phyloP scores from a whole-genome alignment of 305 asterid species.

The Fraxinus albicans region DNA sequence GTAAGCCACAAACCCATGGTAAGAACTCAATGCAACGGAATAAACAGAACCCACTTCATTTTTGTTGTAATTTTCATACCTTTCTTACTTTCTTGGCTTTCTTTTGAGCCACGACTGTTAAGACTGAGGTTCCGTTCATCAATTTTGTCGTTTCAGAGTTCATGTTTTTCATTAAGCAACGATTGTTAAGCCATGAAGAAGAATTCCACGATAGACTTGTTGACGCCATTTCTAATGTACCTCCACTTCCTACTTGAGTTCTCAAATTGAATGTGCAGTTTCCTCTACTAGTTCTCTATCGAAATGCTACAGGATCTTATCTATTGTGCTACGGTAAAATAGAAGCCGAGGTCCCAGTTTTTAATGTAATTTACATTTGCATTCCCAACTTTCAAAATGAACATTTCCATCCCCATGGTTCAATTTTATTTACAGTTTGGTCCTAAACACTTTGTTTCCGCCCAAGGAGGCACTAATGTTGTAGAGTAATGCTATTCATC shows the following conservation, averaged over 20 bases:
- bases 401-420: neutral
- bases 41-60: constrained; percentile 8
- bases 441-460: neutral
- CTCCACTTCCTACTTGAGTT: neutral
- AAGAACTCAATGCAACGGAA: constrained; percentile 9
- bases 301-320: neutral
- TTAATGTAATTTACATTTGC: neutral
- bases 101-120: constrained; percentile 66
- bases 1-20: neutral
- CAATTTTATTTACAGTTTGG: neutral
- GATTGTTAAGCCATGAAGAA: constrained; percentile 57
- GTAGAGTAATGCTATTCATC: neutral
- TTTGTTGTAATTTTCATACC: constrained; percentile 29
- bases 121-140: constrained; percentile 35
- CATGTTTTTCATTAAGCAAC: constrained; percentile 32
- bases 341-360: neutral
- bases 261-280: neutral
- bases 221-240: constrained; percentile 49
- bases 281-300: neutral
- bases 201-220: constrained; percentile 72
- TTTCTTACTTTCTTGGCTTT: constrained; percentile 75
- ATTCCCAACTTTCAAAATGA: neutral
- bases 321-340: neutral
- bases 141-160: constrained; percentile 33
- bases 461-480: neutral